phyloP scores from a whole-genome alignment of 2,329 filamentous ascomycete species.

The Lasiodiplodia citricola region DNA sequence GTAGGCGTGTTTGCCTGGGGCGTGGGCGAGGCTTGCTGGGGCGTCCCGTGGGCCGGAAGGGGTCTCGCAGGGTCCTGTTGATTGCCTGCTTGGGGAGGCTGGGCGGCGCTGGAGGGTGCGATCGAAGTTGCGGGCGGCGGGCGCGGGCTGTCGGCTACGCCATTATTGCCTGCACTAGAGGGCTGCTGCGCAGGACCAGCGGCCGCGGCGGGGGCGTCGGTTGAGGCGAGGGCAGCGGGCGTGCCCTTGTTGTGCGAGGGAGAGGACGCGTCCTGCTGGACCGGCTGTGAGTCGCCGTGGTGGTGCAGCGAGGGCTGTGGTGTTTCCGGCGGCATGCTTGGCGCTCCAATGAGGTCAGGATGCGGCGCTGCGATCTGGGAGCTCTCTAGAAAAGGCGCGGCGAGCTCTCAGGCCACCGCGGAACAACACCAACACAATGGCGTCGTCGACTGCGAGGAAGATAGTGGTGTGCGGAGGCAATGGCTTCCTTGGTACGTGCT shows the following conservation, averaged over 20 bases:
- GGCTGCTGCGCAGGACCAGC: background rate
- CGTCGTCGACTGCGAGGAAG: slow-evolving; percentile 68
- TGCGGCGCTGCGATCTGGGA: slow-evolving; percentile 12
- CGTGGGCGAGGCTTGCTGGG: slow-evolving; percentile 4
- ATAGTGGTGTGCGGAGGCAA: slow-evolving; percentile 92
- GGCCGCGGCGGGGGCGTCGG: background rate
- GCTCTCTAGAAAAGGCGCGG: background rate
- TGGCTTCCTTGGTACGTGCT: slow-evolving; percentile 76
- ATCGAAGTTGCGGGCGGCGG: background rate
- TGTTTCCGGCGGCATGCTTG: slow-evolving; percentile 23
- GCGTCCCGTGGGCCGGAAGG: slow-evolving; percentile 9
- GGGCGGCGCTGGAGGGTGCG: background rate
- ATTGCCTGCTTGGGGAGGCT: background rate
- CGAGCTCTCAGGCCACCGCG: slow-evolving; percentile 3
- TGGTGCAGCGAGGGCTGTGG: background rate
- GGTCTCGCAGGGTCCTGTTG: background rate
- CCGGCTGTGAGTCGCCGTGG: background rate
- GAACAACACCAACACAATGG: slow-evolving; percentile 42
- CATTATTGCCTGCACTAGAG: slow-evolving; percentile 15
- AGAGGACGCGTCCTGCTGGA: background rate
- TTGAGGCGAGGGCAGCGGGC: background rate
- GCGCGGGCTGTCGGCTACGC: slow-evolving; percentile 16
- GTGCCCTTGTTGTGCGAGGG: background rate
- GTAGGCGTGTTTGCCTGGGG: slow-evolving; percentile 8
- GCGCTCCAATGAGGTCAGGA: slow-evolving; percentile 26